A percentile compares a stretch with the other conserved stretches of the same genome.
phyloP scores from a whole-genome alignment of 371 early-diverging fungal species.

The Coemansia sp. region DNA sequence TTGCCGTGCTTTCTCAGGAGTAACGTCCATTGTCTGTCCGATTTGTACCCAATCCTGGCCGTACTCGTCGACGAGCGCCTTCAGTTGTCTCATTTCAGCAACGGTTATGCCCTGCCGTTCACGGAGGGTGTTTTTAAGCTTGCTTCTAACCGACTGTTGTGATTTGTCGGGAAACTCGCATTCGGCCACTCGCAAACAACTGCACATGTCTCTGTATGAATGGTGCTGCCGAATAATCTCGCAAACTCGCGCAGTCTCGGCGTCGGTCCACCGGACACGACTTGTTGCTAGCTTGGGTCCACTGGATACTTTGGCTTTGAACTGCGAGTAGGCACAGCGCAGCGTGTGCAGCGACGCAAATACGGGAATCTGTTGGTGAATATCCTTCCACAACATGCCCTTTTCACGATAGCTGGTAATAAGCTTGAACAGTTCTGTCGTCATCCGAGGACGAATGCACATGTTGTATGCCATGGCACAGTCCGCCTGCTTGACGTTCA shows the following conservation, averaged over 20 bases:
- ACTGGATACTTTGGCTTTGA: neutral
- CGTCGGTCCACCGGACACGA: neutral
- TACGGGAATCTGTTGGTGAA: neutral
- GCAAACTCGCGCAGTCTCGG: neutral
- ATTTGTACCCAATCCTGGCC: slow-evolving; percentile 20
- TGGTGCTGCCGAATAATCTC: neutral
- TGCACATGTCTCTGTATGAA: neutral
- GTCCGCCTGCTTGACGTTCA: slow-evolving; percentile 6
- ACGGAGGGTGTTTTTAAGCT: neutral
- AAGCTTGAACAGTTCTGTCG: neutral
- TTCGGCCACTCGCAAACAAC: neutral
- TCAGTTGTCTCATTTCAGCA: neutral
- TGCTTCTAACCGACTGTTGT: neutral
- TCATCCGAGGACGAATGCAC: neutral
- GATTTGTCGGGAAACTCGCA: neutral
- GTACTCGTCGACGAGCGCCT: slow-evolving; percentile 10
- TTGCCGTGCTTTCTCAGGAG: neutral
- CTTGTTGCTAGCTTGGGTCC: neutral
- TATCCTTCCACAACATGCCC: slow-evolving; percentile 5
- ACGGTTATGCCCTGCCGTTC: neutral
- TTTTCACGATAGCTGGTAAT: neutral
- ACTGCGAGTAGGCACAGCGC: neutral
- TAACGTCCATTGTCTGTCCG: neutral
- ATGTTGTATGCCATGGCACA: neutral
- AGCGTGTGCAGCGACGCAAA: neutral